phyloP scores from a whole-genome alignment of 371 early-diverging fungal genomes.

The Mucor velutinosus region DNA sequence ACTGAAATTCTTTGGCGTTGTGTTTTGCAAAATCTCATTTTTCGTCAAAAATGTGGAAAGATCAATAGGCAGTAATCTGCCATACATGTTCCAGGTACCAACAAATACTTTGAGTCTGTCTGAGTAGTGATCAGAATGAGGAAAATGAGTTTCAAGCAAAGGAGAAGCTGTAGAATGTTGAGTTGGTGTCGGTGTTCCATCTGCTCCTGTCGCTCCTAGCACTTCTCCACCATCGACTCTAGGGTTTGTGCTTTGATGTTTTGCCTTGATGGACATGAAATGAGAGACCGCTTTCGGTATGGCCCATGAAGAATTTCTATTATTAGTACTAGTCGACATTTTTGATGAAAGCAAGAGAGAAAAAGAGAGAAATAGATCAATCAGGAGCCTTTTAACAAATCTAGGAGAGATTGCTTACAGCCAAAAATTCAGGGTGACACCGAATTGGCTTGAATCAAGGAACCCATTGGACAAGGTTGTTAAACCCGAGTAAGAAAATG shows the following conservation, averaged over 20 bases:
- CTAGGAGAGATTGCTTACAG: not conserved
- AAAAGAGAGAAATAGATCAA: not conserved
- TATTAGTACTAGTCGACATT: not conserved
- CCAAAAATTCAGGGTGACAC: not conserved
- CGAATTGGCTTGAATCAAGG: not conserved
- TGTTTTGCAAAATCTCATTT: constrained; percentile 8
- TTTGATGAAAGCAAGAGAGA: not conserved
- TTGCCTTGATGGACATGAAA: constrained; percentile 9
- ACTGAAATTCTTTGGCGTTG: not conserved
- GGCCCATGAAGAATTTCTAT: constrained; percentile 4
- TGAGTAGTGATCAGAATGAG: not conserved
- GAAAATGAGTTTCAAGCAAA: not conserved
- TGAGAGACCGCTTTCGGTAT: constrained; percentile 12
- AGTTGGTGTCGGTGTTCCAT: constrained; percentile 13
- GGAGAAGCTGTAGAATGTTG: not conserved
- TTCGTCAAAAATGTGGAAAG: constrained; percentile 35
- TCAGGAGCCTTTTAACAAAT: constrained; percentile 1
- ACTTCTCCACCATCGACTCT: not conserved
- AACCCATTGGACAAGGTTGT: not conserved
- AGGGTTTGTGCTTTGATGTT: not conserved
- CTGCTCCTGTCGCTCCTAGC: not conserved
- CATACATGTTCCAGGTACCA: constrained; percentile 83
- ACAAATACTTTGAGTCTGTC: constrained; percentile 63
- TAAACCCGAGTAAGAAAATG: not conserved
- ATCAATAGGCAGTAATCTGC: constrained; percentile 51